A percentile compares a stretch with the other conserved stretches of the same genome.
phyloP scores from a whole-genome alignment of 2,329 filamentous ascomycete genomes.

The Aspergillus bombycis region DNA sequence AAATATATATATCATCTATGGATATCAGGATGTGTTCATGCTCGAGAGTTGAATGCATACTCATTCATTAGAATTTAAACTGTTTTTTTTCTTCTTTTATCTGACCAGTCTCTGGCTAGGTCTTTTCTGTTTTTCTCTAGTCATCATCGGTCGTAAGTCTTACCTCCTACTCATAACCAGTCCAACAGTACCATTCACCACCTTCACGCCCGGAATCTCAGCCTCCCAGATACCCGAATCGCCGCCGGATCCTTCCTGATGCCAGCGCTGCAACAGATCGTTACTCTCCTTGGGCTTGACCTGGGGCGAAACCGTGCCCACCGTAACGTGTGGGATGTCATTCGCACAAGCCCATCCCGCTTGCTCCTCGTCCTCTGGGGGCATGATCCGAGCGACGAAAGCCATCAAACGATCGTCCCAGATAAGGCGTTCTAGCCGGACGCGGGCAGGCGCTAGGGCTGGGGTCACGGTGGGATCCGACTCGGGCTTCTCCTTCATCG shows the following conservation, averaged over 20 bases:
- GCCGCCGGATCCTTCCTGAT: slow-evolving; percentile 59
- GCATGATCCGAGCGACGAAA: slow-evolving; percentile 74
- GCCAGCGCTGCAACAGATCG: slow-evolving; percentile 74
- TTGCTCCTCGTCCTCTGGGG: slow-evolving; percentile 44
- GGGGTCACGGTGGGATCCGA: slow-evolving; percentile 33
- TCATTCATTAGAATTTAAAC: background rate
- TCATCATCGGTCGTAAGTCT: background rate
- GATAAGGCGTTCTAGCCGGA: slow-evolving; percentile 69
- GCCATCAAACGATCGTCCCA: slow-evolving; percentile 90
- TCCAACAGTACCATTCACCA: slow-evolving; percentile 59
- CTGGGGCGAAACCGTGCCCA: slow-evolving; percentile 73
- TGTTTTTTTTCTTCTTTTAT: background rate
- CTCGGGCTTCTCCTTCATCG: slow-evolving; percentile 33
- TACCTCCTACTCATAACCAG: slow-evolving; percentile 47
- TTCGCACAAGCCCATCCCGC: slow-evolving; percentile 72
- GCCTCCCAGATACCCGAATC: slow-evolving; percentile 59
- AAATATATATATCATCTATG: too few relatives aligned
- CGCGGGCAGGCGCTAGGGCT: slow-evolving; percentile 39
- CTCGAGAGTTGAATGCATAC: background rate
- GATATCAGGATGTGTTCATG: background rate
- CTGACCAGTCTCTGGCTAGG: background rate
- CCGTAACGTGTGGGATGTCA: slow-evolving; percentile 79
- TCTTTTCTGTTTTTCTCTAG: background rate
- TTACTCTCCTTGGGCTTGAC: slow-evolving; percentile 97
- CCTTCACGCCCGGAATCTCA: slow-evolving; percentile 56